Evolutionary conservation across 768 basidiomycete genomes (phyloP).

Genomic region (Boletus bicolor): DNA sequence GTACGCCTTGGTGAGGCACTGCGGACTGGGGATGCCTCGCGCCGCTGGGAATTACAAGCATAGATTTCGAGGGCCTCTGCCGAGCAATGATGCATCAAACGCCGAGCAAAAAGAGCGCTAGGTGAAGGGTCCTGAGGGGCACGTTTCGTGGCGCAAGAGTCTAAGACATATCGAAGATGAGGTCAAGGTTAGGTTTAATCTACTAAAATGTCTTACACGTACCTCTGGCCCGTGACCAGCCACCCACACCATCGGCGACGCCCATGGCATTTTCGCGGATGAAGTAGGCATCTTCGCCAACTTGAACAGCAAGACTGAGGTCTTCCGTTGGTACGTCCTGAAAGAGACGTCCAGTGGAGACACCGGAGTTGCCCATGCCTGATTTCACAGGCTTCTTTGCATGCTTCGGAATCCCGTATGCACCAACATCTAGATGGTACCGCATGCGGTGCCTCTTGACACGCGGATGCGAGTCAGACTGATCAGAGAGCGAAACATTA

Average conservation of each 20-base stretch:
- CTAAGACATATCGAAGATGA: conserved; percentile 1
- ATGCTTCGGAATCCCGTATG: conserved; percentile 81
- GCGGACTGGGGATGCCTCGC: conserved; percentile 37
- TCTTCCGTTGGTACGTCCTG: conserved; percentile 31
- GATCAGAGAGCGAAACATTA: conserved; percentile 25
- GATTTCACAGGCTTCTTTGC: conserved; percentile 26
- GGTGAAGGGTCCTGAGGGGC: conserved; percentile 40
- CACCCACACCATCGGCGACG: conserved; percentile 93
- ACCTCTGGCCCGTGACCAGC: conserved; percentile 61
- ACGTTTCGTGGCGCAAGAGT: conserved; percentile 27
- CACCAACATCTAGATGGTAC: conserved; percentile 69
- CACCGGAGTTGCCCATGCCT: conserved; percentile 23
- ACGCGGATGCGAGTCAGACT: conserved; percentile 28
- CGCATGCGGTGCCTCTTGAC: conserved; percentile 33
- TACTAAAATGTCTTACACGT: conserved; percentile 26
- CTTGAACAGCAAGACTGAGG: conserved; percentile 60
- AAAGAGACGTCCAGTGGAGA: conserved; percentile 25
- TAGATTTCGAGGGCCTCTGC: conserved; percentile 41
- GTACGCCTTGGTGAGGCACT: conserved; percentile 44
- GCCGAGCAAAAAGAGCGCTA: conserved; percentile 63
- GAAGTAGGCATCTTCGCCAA: conserved; percentile 93
- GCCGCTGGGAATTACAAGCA: conserved; percentile 4
- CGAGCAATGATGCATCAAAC: conserved; percentile 85
- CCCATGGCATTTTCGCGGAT: conserved; percentile 83
- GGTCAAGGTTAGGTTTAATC: conserved; percentile 13